These are phyloP conservation scores for Tricholoma sp. DNA, from an alignment of 768 basidiomycete genomes.

Conservation along the genomic window DNA sequence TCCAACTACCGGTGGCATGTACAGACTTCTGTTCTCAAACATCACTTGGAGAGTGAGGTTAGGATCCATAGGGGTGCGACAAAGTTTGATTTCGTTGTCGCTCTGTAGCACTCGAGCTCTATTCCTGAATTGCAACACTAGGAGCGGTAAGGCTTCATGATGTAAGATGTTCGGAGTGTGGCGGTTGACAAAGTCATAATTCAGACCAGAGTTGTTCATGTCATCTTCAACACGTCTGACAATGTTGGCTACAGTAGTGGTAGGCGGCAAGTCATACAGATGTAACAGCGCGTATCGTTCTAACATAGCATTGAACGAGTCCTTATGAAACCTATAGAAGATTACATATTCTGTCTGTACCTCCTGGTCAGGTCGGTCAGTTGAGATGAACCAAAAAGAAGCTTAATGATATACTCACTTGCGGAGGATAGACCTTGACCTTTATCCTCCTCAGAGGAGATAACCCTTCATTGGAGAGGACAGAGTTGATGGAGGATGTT, in stretches of 20 bases:
- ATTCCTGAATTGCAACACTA: neutral
- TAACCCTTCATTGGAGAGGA: neutral
- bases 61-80: neutral
- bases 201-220: neutral
- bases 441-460: neutral
- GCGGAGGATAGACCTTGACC: neutral
- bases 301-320: neutral
- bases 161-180: neutral
- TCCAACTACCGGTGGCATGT: neutral
- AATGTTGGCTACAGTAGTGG: neutral
- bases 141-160: neutral
- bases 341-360: neutral
- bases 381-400: neutral
- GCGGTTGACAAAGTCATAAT: neutral
- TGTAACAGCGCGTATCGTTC: neutral
- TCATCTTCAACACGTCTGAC: neutral
- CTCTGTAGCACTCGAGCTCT: neutral
- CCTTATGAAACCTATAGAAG: neutral
- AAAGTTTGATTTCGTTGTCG: neutral
- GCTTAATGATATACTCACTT: neutral
- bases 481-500: neutral
- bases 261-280: neutral
- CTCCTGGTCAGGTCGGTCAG: neutral
- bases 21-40: neutral
- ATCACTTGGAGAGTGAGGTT: neutral